Evolutionary conservation across 768 basidiomycete species (phyloP).

Genomic region (Rhizopogon rudus): DNA sequence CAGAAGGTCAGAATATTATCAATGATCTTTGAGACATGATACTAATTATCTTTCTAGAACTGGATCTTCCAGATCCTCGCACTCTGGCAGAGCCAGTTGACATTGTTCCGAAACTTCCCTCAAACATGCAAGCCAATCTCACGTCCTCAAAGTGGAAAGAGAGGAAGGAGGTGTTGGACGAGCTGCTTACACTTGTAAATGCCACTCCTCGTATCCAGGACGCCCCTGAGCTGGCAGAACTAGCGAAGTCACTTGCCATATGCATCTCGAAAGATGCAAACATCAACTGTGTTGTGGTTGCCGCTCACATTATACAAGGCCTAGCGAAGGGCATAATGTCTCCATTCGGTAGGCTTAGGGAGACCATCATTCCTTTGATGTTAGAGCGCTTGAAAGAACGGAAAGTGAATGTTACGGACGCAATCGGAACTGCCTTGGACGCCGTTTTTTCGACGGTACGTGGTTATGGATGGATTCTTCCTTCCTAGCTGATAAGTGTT

Average conservation of each 20-base stretch:
- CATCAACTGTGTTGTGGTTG: constrained; percentile 89
- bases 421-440: constrained; percentile 83
- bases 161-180: constrained; percentile 86
- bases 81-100: constrained; percentile 78
- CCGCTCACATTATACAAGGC: constrained; percentile 79
- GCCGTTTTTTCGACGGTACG: constrained; percentile 81
- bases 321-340: constrained; percentile 78
- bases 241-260: constrained; percentile 70
- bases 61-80: constrained; percentile 66
- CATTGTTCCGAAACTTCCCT: constrained; percentile 70
- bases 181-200: constrained; percentile 65
- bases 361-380: constrained; percentile 68
- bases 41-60: constrained; percentile 29
- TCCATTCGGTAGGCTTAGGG: constrained; percentile 71
- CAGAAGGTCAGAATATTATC: constrained; percentile 39
- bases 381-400: constrained; percentile 91
- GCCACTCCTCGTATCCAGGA: constrained; percentile 76
- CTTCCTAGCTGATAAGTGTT: constrained; percentile 5
- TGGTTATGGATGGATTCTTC: constrained; percentile 8
- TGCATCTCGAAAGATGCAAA: constrained; percentile 90
- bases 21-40: background rate
- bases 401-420: constrained; percentile 86
- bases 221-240: constrained; percentile 67
- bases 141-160: constrained; percentile 98
- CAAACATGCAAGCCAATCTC: constrained; percentile 66